Conservation (phyloP, 2,329 filamentous ascomycete species). For the Tolypocladium nubicola region DNA sequence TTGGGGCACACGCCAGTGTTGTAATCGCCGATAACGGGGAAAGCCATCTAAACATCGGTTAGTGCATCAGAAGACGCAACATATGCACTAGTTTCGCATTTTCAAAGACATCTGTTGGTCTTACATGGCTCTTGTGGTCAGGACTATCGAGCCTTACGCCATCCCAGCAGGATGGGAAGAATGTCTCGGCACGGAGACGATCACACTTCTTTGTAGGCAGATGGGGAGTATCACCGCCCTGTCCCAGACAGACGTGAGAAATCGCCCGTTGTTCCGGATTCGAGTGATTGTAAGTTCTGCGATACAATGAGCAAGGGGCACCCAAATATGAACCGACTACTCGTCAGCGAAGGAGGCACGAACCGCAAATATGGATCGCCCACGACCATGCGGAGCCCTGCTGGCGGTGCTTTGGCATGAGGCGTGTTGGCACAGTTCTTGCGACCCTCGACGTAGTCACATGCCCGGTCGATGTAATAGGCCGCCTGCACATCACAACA, state of each 20-base stretch:
- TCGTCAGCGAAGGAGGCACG: not conserved
- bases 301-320: not conserved
- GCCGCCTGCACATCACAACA: constrained; percentile 7
- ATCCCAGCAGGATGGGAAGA: constrained; percentile 54
- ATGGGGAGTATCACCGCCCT: constrained; percentile 28
- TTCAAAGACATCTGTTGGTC: not conserved
- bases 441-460: constrained; percentile 14
- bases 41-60: constrained; percentile 11
- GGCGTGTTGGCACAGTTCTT: constrained; percentile 9
- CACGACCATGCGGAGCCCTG: constrained; percentile 55
- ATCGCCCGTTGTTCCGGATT: constrained; percentile 39
- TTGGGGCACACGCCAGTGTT: constrained; percentile 24
- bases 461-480: constrained; percentile 16
- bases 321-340: not conserved
- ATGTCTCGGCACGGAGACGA: constrained; percentile 41
- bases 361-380: constrained; percentile 41
- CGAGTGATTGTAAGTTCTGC: constrained; percentile 29
- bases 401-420: constrained; percentile 45
- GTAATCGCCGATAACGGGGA: constrained; percentile 15
- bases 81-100: not conserved
- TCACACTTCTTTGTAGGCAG: constrained; percentile 43
- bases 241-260: constrained; percentile 43
- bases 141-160: constrained; percentile 42
- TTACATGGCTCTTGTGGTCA: constrained; percentile 45
- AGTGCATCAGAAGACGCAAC: not conserved